phyloP scores from a whole-genome alignment of 2,329 filamentous ascomycete genomes.

The Trichoderma gracile region DNA sequence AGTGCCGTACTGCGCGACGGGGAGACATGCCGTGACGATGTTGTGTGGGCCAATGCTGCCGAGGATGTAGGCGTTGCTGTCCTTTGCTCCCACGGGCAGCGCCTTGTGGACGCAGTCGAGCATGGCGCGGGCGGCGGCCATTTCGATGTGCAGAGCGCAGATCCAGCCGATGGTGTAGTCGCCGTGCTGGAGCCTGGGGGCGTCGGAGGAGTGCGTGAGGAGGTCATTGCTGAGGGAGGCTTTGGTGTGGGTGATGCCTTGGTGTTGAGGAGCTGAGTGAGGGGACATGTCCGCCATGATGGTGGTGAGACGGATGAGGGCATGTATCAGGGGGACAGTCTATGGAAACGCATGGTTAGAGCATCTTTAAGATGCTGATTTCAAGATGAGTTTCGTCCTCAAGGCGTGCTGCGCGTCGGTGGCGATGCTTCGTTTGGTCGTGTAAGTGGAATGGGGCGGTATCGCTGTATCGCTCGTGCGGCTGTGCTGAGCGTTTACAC shows the following conservation, averaged over 20 bases:
- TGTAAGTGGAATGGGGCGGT: too few relatives aligned
- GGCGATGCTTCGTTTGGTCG: too few relatives aligned
- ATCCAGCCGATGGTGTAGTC: slow-evolving; percentile 39
- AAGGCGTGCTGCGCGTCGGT: too few relatives aligned
- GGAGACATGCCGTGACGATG: slow-evolving; percentile 11
- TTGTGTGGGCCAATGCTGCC: slow-evolving; percentile 34
- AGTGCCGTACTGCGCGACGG: slow-evolving; percentile 31
- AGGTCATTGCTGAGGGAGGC: not conserved
- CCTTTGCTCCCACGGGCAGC: slow-evolving; percentile 17
- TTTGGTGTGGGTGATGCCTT: not conserved
- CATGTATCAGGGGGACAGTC: not conserved
- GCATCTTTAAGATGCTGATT: not conserved
- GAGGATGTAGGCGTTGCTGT: slow-evolving; percentile 31
- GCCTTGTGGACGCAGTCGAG: slow-evolving; percentile 35
- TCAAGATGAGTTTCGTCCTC: too few relatives aligned
- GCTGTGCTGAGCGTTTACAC: too few relatives aligned
- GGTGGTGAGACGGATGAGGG: not conserved
- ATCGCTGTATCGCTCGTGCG: too few relatives aligned
- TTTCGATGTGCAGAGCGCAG: slow-evolving; percentile 37
- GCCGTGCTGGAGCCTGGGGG: not conserved
- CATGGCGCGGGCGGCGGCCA: slow-evolving; percentile 35
- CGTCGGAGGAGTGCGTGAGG: not conserved
- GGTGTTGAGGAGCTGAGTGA: not conserved
- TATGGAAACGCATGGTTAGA: not conserved
- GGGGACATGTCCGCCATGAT: not conserved